Percentiles rank a stretch among this genome's conserved stretches.
phyloP scores from a whole-genome alignment of 768 basidiomycete species.

The Imleria badia region DNA sequence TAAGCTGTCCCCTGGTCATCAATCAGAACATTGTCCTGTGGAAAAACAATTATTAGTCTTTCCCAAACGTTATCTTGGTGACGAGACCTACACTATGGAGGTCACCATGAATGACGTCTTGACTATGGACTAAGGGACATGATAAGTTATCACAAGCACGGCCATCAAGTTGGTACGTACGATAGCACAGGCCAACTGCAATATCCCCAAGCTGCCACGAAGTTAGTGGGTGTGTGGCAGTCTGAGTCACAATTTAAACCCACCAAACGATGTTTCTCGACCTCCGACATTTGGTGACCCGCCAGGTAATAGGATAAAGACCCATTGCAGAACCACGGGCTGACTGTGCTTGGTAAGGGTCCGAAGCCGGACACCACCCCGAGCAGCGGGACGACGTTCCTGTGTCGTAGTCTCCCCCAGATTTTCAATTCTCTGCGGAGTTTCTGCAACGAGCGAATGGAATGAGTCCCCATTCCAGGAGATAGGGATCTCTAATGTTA shows the following conservation, averaged over 20 bases:
- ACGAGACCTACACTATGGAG: slow-evolving; percentile 33
- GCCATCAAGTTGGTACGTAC: slow-evolving; percentile 10
- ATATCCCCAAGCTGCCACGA: slow-evolving; percentile 20
- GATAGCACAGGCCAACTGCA: slow-evolving; percentile 21
- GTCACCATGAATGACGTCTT: slow-evolving; percentile 34
- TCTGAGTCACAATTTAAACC: neutral
- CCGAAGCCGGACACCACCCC: slow-evolving; percentile 33
- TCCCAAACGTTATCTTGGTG: neutral
- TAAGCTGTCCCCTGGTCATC: slow-evolving; percentile 39
- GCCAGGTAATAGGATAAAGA: slow-evolving; percentile 24
- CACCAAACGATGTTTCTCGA: slow-evolving; percentile 11
- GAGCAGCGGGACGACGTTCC: slow-evolving; percentile 32
- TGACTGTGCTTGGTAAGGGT: slow-evolving; percentile 31
- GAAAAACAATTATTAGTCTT: neutral
- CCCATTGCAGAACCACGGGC: slow-evolving; percentile 33
- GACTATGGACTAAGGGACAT: slow-evolving; percentile 18
- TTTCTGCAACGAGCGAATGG: slow-evolving; percentile 8
- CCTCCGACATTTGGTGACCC: neutral
- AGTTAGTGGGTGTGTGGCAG: neutral
- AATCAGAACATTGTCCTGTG: slow-evolving; percentile 43
- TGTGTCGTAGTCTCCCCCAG: slow-evolving; percentile 15
- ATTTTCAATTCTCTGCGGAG: slow-evolving; percentile 31
- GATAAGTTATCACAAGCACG: neutral
- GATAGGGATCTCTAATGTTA: neutral
- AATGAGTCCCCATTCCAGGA: neutral